Evolutionary conservation across 805 yeast species (phyloP).

Genomic region (Candida boleticola): DNA sequence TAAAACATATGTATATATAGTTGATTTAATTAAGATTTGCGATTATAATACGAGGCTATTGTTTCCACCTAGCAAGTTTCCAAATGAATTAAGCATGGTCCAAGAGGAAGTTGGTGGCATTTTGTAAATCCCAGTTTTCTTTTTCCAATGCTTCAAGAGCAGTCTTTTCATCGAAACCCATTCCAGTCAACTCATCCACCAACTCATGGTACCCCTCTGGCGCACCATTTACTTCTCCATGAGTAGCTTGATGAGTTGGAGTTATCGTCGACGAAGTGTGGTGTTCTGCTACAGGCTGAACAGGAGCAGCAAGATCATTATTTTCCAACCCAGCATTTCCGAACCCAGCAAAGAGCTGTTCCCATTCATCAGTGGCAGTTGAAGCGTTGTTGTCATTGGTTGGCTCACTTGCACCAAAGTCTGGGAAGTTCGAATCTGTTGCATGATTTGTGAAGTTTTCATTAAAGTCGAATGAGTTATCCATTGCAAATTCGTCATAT

Average conservation of each 20-base stretch:
- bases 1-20: neutral
- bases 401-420: conserved; percentile 34
- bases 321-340: conserved; percentile 43
- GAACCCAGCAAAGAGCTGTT: conserved; percentile 86
- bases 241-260: conserved; percentile 10
- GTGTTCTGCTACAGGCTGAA: conserved; percentile 4
- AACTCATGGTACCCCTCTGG: conserved; percentile 40
- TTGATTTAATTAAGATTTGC: too few relatives aligned
- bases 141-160: conserved; percentile 67
- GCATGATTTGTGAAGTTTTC: conserved; percentile 24
- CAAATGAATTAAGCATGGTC: conserved; percentile 54
- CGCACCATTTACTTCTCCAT: conserved; percentile 6
- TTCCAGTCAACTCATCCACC: conserved; percentile 75
- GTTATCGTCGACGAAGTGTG: conserved; percentile 2
- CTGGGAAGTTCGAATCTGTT: conserved; percentile 9
- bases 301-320: conserved; percentile 3
- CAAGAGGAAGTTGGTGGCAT: conserved; percentile 82
- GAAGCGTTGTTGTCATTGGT: neutral
- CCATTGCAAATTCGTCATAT: conserved; percentile 26
- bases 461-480: conserved; percentile 19
- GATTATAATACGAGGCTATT: too few relatives aligned
- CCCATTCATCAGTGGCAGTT: conserved; percentile 76
- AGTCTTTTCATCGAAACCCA: conserved; percentile 77
- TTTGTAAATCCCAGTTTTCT: conserved; percentile 73
- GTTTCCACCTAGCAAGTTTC: too few relatives aligned